phyloP scores from a whole-genome alignment of 2,329 filamentous ascomycete genomes.

The Sporothrix variecibatus region DNA sequence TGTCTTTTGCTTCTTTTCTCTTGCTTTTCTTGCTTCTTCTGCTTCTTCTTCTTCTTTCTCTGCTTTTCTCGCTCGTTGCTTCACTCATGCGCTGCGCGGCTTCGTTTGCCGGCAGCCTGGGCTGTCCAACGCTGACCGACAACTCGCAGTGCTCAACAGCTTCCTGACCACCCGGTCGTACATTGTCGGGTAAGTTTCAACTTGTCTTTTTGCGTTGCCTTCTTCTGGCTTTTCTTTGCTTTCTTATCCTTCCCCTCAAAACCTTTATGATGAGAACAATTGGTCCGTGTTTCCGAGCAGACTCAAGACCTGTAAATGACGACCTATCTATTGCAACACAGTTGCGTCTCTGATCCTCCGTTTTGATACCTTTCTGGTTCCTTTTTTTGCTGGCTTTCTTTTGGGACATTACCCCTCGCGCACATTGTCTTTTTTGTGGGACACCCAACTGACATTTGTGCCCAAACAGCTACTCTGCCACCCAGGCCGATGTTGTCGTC shows the following conservation, averaged over 20 bases:
- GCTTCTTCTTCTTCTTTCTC: background rate
- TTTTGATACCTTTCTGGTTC: background rate
- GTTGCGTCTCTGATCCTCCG: conserved; percentile 68
- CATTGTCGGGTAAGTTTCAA: conserved; percentile 69
- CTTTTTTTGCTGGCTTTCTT: background rate
- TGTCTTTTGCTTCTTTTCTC: conserved; percentile 5
- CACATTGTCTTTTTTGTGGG: background rate
- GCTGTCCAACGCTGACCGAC: conserved; percentile 26
- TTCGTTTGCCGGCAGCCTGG: conserved; percentile 18
- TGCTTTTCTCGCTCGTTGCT: conserved; percentile 16
- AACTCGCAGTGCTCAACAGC: conserved; percentile 59
- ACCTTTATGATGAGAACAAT: conserved; percentile 69
- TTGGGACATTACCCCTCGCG: too few relatives aligned
- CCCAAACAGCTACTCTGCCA: conserved; percentile 58
- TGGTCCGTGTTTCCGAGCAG: conserved; percentile 86
- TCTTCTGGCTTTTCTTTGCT: background rate
- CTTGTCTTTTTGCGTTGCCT: background rate
- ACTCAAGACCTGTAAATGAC: conserved; percentile 81
- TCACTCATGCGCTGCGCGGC: conserved; percentile 13
- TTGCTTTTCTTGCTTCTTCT: conserved; percentile 8
- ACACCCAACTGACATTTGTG: background rate
- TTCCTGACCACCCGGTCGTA: conserved; percentile 71
- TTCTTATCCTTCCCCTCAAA: conserved; percentile 27
- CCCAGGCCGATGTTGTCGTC: conserved; percentile 93
- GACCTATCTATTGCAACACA: conserved; percentile 57